A percentile compares a stretch with the other conserved stretches of the same genome.
Conservation (phyloP, 495 filamentous ascomycete species). For the Penicillium verhagenii region DNA sequence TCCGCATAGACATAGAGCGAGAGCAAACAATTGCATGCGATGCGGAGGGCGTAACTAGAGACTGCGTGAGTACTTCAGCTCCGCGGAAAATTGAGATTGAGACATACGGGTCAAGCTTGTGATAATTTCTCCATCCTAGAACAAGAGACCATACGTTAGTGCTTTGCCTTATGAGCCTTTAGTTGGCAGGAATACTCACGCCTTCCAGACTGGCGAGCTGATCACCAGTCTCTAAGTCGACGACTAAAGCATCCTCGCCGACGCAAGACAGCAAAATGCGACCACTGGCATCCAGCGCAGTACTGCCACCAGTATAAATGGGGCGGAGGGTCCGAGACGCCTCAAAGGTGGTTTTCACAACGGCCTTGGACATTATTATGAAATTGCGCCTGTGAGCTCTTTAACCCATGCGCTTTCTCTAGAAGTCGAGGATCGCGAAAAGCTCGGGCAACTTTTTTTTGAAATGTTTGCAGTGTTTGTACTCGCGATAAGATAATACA, state of each 20-base stretch:
- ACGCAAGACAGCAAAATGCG: conserved; percentile 81
- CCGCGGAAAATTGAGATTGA: neutral
- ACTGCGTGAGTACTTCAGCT: conserved; percentile 12
- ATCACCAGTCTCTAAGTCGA: conserved; percentile 78
- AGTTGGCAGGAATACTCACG: conserved; percentile 44
- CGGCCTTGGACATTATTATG: conserved; percentile 48
- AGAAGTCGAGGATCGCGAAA: conserved; percentile 22
- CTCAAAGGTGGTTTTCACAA: conserved; percentile 82
- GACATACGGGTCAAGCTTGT: conserved; percentile 77
- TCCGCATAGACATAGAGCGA: conserved; percentile 88
- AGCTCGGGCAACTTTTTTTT: conserved; percentile 42
- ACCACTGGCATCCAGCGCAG: conserved; percentile 78
- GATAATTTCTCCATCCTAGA: conserved; percentile 86
- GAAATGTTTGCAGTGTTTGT: conserved; percentile 41
- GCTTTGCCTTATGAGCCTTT: neutral
- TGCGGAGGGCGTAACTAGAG: conserved; percentile 76
- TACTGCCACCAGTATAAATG: conserved; percentile 88
- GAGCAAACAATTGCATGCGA: conserved; percentile 90
- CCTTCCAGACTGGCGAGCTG: conserved; percentile 87
- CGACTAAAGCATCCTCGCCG: conserved; percentile 84
- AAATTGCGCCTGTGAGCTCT: conserved; percentile 20
- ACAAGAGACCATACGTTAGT: conserved; percentile 7
- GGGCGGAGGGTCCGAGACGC: conserved; percentile 78
- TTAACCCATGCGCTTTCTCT: conserved; percentile 11
- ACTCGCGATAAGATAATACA: conserved; percentile 25